Base-by-base conservation (phyloP, 768 basidiomycete genomes). In the Amanita exitialis region DNA sequence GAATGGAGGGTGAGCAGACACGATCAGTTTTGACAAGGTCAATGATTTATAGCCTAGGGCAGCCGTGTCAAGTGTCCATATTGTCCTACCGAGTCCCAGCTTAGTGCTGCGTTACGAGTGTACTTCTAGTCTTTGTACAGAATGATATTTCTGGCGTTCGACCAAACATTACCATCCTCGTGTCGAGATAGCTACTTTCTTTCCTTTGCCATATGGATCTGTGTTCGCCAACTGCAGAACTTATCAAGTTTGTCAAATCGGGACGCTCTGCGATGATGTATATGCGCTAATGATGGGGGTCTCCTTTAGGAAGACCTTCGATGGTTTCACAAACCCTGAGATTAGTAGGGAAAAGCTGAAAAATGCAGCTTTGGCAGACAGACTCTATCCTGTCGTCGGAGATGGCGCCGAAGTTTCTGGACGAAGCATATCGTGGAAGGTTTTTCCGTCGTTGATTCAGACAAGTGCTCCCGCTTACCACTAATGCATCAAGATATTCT, bases 41-140 rank as follows among this genome's bases (percentile, higher is more conserved):
- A 37, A 32, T 56, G 51, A 52, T 36, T 56, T 20, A 53, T 16
- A 9, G 15, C 20, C 6, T 9, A 18, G n/a, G 44, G 30, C 61
- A 94, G 93, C 20, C 84, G 89, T 3, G 90, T 94, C 53, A 98
- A 97, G 64, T 99, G 95, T 59, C 94, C 95, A 5, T 97, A 97
- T 64, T 97, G 95, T 62, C 95, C 95, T 9, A 67, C 78, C 9
- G 94, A 96, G 64, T 87, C 88, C 4, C 66, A 63, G 38, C 64
- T 78, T 30, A 63, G 62, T 32, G 63, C 67, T 27, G 86, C 86
- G 3, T 56, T 87, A 51, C 77, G 76, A 41, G 78, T 90, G 38
- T 70, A 83, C 64, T 86, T 90, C 58, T 90, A 62, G 62, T 35
- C 39, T 37, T 37, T 37, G 36, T 37, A 35, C 7, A 37, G 36